Percentiles rank a stretch among this genome's conserved stretches.
phyloP scores from a whole-genome alignment of 1,139 yeast genomes.

The Yamadazyma conglobata region DNA sequence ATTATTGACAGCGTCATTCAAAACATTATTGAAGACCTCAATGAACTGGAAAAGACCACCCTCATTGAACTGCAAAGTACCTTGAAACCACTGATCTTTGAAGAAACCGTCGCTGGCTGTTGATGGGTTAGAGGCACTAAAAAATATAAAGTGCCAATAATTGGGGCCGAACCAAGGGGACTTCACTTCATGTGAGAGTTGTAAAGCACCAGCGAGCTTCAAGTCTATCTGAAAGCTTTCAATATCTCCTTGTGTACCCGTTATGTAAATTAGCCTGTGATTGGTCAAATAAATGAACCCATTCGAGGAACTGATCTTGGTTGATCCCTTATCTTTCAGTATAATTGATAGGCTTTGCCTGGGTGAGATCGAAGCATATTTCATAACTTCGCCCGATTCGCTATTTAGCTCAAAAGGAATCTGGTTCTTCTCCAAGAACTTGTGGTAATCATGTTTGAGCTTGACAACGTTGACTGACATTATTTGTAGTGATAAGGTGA shows the following conservation, averaged over 20 bases:
- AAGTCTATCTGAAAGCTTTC: constrained; percentile 33
- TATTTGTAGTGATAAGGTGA: too few species aligned
- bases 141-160: constrained; percentile 45
- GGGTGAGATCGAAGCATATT: constrained; percentile 19
- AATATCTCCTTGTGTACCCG: constrained; percentile 40
- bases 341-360: constrained; percentile 18
- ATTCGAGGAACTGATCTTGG: constrained; percentile 24
- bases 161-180: constrained; percentile 58
- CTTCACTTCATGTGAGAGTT: constrained; percentile 36
- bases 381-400: constrained; percentile 19
- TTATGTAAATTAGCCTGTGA: constrained; percentile 33
- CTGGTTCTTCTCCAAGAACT: constrained; percentile 15
- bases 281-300: constrained; percentile 39
- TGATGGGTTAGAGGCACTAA: constrained; percentile 24
- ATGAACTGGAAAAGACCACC: constrained; percentile 47
- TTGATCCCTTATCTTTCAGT: constrained; percentile 15
- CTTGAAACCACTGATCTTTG: constrained; percentile 34
- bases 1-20: constrained; percentile 34
- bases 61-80: constrained; percentile 39
- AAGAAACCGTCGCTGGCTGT: constrained; percentile 45
- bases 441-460: constrained; percentile 20
- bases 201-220: constrained; percentile 18
- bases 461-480: constrained; percentile 35
- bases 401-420: constrained; percentile 23
- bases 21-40: constrained; percentile 22